A percentile compares a stretch with the other conserved stretches of the same genome.
phyloP scores from a whole-genome alignment of 129 eudicot genomes.

The Cynara cardunculus region DNA sequence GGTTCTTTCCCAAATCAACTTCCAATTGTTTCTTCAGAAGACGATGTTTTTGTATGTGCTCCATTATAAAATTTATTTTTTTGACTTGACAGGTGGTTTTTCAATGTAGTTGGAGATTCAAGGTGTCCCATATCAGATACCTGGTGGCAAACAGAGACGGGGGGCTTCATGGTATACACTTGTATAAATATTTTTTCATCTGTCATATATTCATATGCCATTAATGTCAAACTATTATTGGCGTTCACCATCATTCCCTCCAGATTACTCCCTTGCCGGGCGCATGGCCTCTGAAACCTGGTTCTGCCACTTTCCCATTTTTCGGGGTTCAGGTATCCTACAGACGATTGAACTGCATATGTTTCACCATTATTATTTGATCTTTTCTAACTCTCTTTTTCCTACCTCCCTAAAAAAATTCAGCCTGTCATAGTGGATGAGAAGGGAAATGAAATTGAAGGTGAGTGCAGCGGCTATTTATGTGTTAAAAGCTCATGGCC shows the following conservation, averaged over 20 bases:
- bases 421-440: slow-evolving; percentile 99
- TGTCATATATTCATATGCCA: not conserved
- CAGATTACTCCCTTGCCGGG: slow-evolving; percentile 98
- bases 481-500: slow-evolving; percentile 95
- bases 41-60: not conserved
- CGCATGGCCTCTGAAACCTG: slow-evolving; percentile 98
- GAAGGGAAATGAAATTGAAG: slow-evolving; percentile 89
- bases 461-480: slow-evolving; percentile 95
- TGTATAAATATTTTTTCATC: not conserved
- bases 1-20: slow-evolving; percentile 39
- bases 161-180: slow-evolving; percentile 88
- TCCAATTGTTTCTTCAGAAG: not conserved
- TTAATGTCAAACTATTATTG: slow-evolving; percentile 1
- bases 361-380: not conserved
- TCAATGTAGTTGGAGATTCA: slow-evolving; percentile 87
- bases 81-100: slow-evolving; percentile 73
- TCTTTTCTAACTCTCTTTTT: not conserved
- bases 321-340: slow-evolving; percentile 88
- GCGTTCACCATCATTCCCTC: slow-evolving; percentile 13
- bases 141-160: slow-evolving; percentile 99
- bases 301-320: slow-evolving; percentile 95
- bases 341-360: not conserved
- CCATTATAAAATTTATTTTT: not conserved
- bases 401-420: not conserved
- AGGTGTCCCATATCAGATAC: slow-evolving; percentile 99